phyloP scores from a whole-genome alignment of 805 yeast genomes.

The Saturnispora ahearnii region DNA sequence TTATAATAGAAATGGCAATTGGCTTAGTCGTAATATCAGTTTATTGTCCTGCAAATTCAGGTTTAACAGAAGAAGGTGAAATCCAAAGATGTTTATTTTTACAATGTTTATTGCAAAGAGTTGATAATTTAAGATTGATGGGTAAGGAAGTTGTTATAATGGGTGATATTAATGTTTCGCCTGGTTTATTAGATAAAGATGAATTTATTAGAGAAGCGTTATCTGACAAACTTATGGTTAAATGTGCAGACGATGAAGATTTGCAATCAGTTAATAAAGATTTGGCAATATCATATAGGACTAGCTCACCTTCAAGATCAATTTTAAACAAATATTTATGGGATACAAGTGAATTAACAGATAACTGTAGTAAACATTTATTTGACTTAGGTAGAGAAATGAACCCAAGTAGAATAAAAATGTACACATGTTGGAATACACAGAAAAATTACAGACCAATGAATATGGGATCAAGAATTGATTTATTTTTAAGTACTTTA shows the following conservation, averaged over 20 bases:
- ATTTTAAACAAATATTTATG: constrained; percentile 37
- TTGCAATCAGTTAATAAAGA: constrained; percentile 31
- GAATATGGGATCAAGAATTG: constrained; percentile 85
- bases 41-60: constrained; percentile 91
- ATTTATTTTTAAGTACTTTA: constrained; percentile 51
- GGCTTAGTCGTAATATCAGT: constrained; percentile 53
- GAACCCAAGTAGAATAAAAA: constrained; percentile 48
- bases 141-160: constrained; percentile 68
- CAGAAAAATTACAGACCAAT: constrained; percentile 64
- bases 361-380: constrained; percentile 33
- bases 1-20: constrained; percentile 61
- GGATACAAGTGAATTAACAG: constrained; percentile 23
- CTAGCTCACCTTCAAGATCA: constrained; percentile 33
- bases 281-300: constrained; percentile 29
- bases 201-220: constrained; percentile 45
- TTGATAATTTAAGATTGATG: constrained; percentile 39
- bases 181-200: constrained; percentile 78
- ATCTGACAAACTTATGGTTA: constrained; percentile 28
- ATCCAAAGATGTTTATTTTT: constrained; percentile 49
- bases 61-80: constrained; percentile 59
- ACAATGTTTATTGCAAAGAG: constrained; percentile 49
- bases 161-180: constrained; percentile 84
- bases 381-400: constrained; percentile 49
- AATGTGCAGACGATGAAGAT: constrained; percentile 12
- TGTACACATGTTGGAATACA: constrained; percentile 93